A percentile compares a stretch with the other conserved stretches of the same genome.
phyloP scores from a whole-genome alignment of 805 yeast species.

The Starmerella khaoyaiensis region DNA sequence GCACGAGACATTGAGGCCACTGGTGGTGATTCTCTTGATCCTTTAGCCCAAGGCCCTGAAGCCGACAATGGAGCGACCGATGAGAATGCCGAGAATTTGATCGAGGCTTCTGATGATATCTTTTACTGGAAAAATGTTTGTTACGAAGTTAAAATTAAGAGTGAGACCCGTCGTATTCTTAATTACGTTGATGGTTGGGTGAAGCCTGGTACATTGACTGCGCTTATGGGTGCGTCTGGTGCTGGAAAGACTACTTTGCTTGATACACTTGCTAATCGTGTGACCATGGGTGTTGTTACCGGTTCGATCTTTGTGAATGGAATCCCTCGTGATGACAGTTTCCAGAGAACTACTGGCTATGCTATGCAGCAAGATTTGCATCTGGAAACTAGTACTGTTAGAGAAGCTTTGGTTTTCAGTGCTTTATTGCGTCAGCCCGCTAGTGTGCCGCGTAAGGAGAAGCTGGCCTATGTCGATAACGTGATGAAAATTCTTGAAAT shows the following conservation, averaged over 20 bases:
- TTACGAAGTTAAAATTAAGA: constrained; percentile 40
- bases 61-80: constrained; percentile 20
- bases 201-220: constrained; percentile 69
- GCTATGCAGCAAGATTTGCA: constrained; percentile 75
- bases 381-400: constrained; percentile 52
- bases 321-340: constrained; percentile 45
- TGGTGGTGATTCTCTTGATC: constrained; percentile 22
- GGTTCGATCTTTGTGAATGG: constrained; percentile 67
- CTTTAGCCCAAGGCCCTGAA: constrained; percentile 25
- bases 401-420: constrained; percentile 60
- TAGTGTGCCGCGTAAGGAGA: constrained; percentile 43
- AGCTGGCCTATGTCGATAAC: constrained; percentile 54
- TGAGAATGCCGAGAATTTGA: constrained; percentile 17
- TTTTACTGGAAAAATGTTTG: constrained; percentile 52
- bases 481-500: constrained; percentile 55
- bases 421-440: constrained; percentile 61
- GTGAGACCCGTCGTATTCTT: constrained; percentile 30
- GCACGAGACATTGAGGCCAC: constrained; percentile 6
- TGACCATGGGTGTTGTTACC: constrained; percentile 55
- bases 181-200: constrained; percentile 56
- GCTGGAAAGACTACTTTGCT: constrained; percentile 74
- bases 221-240: constrained; percentile 78
- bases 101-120: constrained; percentile 34
- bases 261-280: constrained; percentile 59
- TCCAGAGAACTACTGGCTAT: constrained; percentile 67